Evolutionary conservation across 345 rosid genomes (phyloP).

Genomic region (Lepidium didymum): DNA sequence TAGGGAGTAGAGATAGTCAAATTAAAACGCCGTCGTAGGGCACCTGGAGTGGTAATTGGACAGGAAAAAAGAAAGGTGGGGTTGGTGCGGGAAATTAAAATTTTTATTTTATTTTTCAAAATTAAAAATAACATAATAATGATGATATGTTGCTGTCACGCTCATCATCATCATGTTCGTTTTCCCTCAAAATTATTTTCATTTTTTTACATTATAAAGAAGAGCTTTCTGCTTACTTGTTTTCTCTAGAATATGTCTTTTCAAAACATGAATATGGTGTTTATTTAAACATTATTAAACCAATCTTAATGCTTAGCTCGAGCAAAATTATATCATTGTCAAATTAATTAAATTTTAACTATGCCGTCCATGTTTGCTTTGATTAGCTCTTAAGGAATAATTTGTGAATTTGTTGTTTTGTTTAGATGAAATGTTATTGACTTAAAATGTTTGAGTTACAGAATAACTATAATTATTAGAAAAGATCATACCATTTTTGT

Average conservation of each 20-base stretch:
- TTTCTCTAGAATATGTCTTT: slow-evolving; percentile 33
- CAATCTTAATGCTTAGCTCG: not conserved
- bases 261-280: slow-evolving; percentile 12
- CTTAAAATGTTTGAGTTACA: too few relatives aligned
- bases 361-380: too few relatives aligned
- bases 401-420: too few relatives aligned
- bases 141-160: slow-evolving; percentile 66
- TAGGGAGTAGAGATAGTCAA: slow-evolving; percentile 1
- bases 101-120: not conserved
- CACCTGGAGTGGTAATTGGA: slow-evolving; percentile 20
- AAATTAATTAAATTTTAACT: too few relatives aligned
- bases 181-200: not conserved
- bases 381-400: too few relatives aligned
- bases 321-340: too few relatives aligned
- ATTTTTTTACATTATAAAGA: not conserved
- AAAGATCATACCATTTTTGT: not conserved
- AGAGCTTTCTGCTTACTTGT: slow-evolving; percentile 13
- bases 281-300: not conserved
- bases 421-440: too few relatives aligned
- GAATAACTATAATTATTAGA: too few relatives aligned
- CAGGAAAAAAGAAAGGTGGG: not conserved
- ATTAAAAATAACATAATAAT: slow-evolving; percentile 29
- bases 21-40: slow-evolving; percentile 24
- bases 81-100: slow-evolving; percentile 9
- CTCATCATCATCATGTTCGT: slow-evolving; percentile 42